These are phyloP conservation scores for Coemansia sp. DNA, from an alignment of 192 early-diverging fungal species.

Conservation along the genomic window DNA sequence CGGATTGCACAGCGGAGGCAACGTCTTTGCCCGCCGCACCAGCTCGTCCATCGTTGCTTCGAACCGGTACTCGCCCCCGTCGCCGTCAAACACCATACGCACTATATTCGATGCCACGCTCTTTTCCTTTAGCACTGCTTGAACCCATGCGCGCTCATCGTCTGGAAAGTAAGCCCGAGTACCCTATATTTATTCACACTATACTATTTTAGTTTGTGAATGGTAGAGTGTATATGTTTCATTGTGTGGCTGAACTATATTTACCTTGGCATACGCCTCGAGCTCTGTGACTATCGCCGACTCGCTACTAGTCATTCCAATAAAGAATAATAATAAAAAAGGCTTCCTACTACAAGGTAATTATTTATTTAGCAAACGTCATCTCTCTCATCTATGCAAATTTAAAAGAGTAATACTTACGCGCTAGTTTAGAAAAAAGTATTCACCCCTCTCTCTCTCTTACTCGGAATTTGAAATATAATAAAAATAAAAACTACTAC, in stretches of 20 bases:
- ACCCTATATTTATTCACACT: conserved; percentile 32
- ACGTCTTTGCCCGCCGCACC: conserved; percentile 64
- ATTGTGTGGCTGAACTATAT: conserved; percentile 5
- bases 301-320: conserved; percentile 16
- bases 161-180: conserved; percentile 47
- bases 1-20: conserved; percentile 95
- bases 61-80: conserved; percentile 48
- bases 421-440: not conserved
- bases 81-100: conserved; percentile 37
- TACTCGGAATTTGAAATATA: too few relatives aligned
- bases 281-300: conserved; percentile 32
- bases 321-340: not conserved
- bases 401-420: too few relatives aligned
- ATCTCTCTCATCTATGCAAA: too few relatives aligned
- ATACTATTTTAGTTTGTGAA: not conserved
- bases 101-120: conserved; percentile 24
- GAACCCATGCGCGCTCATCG: conserved; percentile 47
- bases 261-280: conserved; percentile 50
- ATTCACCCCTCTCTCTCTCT: not conserved
- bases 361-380: not conserved
- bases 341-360: not conserved
- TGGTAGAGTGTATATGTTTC: not conserved
- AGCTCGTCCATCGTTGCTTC: conserved; percentile 75
- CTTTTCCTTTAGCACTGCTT: conserved; percentile 44
- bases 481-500: not conserved